Evolutionary conservation across 768 basidiomycete genomes (phyloP).

Genomic region (Scleroderma citrinum): DNA sequence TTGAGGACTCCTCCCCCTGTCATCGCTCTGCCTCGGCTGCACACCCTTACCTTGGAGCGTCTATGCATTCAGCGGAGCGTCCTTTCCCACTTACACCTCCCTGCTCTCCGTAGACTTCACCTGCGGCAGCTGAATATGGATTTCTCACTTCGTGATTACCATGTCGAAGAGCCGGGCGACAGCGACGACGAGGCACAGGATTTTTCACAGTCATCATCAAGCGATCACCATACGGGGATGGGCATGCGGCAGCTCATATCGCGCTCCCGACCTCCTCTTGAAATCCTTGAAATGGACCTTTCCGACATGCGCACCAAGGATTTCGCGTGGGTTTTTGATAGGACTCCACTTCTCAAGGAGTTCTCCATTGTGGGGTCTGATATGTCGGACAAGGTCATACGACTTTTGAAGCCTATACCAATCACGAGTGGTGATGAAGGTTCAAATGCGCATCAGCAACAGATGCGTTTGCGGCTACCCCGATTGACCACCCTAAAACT

Average conservation of each 20-base stretch:
- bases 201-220: conserved; percentile 71
- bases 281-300: conserved; percentile 70
- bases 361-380: conserved; percentile 77
- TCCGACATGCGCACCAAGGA: conserved; percentile 83
- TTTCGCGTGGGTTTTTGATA: conserved; percentile 62
- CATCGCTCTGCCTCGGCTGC: conserved; percentile 53
- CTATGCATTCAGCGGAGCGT: conserved; percentile 61
- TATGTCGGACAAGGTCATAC: conserved; percentile 70
- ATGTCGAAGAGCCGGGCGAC: conserved; percentile 51
- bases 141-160: conserved; percentile 30
- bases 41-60: conserved; percentile 48
- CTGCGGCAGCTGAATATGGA: conserved; percentile 68
- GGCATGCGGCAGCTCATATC: conserved; percentile 61
- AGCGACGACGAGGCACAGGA: conserved; percentile 70
- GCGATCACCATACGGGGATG: conserved; percentile 77
- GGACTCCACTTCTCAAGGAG: conserved; percentile 45
- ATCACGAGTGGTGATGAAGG: conserved; percentile 5
- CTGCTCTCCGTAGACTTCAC: conserved; percentile 52
- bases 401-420: conserved; percentile 44
- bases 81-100: conserved; percentile 58
- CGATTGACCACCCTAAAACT: conserved; percentile 46
- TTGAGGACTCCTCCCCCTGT: conserved; percentile 28
- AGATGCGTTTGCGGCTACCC: conserved; percentile 45
- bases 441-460: conserved; percentile 5
- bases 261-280: conserved; percentile 58